Base-by-base conservation (phyloP, 148 eudicot genomes). In the Fagopyrum esculentum region DNA sequence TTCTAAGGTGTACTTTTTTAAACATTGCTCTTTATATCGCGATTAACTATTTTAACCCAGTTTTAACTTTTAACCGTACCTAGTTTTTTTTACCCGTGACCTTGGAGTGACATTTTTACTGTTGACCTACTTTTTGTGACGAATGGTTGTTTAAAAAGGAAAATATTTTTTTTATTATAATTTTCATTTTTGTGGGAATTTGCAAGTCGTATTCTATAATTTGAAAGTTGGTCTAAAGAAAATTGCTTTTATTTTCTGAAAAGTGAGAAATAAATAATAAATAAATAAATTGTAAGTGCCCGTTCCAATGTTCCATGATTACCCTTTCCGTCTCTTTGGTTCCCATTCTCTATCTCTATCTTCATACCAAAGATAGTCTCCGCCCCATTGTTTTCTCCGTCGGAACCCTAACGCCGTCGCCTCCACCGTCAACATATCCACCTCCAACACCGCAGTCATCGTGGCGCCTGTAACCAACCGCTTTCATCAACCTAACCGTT, bases 321-420 rank as follows among this genome's bases (percentile, higher is more conserved):
- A 66, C 71, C 71, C n/a, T 66, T 66, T 17, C 15, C 71, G 13
- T 17, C 46, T 63, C 16, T 63, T 66, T 66, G 46, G 17, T 46
- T 43, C 71, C 46, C 71, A 66, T 35, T 66, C 46, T 43, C 71
- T 17, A 66, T 43, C 17, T 40, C 71, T 40, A 66, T 66, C 71
- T 66, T 40, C 70, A 6, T 35, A 35, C 16, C 70, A 13, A 13
- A 66, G 43, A 35, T 35, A 17, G 15, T 40, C 17, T 15, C 45
- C 5, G 3, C 45, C 7, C 71, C 46, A 35, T 66, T 46, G 71
- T 15, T 66, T 66, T 66, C 71, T 66, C 71, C 71, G 71, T 40
- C 71, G 71, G 71, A 66, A 66, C 71, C 71, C 71, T 66, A 66
- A 66, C 69, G 15, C 69, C 68, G 63, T 30, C 63, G 63, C 15